Evolutionary conservation across 768 basidiomycete species (phyloP), one percentile per base, ranked within the genome.

Genomic region (Solioccasus polychromus): DNA sequence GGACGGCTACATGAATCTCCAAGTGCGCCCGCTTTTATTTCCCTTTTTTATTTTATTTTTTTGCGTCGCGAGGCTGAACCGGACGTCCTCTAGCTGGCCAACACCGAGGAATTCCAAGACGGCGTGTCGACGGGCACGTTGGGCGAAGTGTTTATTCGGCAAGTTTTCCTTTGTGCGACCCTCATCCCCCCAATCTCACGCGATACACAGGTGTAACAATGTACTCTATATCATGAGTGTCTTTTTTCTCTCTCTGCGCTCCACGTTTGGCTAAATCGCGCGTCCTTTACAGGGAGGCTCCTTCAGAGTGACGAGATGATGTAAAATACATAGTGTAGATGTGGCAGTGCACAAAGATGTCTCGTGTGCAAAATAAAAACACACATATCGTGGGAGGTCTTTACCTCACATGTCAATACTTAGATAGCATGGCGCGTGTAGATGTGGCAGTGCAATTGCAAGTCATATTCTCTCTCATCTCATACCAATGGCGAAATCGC

Each of bases 91-190:
- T 29, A 99, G 95, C 77, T 99, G 42, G 95, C 94, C n/a, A 98
- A 98, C 67, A 94, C 96, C 3, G 96, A 98, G 67, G 96, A 99
- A 66, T 95, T 87, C 58, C 93, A 97, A 66, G 90, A 96, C 57
- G 95, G 93, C 19, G 80, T 90, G 67, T 94, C 92, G 8, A 96
- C 90, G 51, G 96, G 96, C 26, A 85, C 93, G 2, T 74, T 99
- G n/a, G 96, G 96, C 54, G 96, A 99, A 70, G 93, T 99, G 35
- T 97, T 98, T 71, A 96, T 99, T 64, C 82, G 96, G 92, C 92
- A 60, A 50, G 86, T 63, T 14, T 23, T 32, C 19, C 30, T 19
- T 30, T 28, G n/a, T n/a, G 26, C 20, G 11, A 12, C 23, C 12
- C 36, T 34, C 12, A 18, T 18, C 19, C 2, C 14, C 44, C 15